Percentiles rank a stretch among this genome's conserved stretches.
These are phyloP conservation scores for Phellopilus nigrolimitatus DNA, from an alignment of 1,284 basidiomycete genomes.

Conservation along the genomic window DNA sequence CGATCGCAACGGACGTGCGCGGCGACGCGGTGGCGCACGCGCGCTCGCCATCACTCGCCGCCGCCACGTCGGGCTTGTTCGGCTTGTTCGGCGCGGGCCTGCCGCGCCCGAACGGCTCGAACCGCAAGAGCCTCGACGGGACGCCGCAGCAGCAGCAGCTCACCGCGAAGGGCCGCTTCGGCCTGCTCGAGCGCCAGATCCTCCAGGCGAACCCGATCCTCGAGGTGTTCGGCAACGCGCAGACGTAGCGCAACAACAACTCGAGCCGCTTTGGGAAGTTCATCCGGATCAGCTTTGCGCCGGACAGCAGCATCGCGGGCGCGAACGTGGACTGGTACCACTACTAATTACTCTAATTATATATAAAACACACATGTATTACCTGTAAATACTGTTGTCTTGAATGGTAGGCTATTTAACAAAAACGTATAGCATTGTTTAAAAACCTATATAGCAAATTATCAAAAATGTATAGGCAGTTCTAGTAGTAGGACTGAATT, in stretches of 20 bases:
- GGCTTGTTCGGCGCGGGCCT: slow-evolving; percentile 23
- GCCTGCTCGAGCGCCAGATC: slow-evolving; percentile 93
- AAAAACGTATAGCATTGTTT: too few species aligned
- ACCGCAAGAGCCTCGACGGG: slow-evolving; percentile 17
- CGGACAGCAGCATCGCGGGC: slow-evolving; percentile 92
- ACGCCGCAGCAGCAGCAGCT: slow-evolving; percentile 41
- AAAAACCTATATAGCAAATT: too few species aligned
- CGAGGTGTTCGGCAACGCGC: slow-evolving; percentile 98
- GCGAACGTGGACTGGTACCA: slow-evolving; percentile 99
- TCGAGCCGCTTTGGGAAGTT: slow-evolving; percentile 99
- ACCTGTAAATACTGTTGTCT: too few species aligned
- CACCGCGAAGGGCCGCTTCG: slow-evolving; percentile 66
- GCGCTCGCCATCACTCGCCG: slow-evolving; percentile 49
- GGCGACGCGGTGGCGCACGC: slow-evolving; percentile 64
- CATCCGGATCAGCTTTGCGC: slow-evolving; percentile 92
- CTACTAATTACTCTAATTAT: too few species aligned
- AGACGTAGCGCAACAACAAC: slow-evolving; percentile 98
- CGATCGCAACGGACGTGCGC: slow-evolving; percentile 85
- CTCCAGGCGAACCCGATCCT: slow-evolving; percentile 97
- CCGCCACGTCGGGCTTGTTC: slow-evolving; percentile 36
- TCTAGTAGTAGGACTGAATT: too few species aligned
- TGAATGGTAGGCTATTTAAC: too few species aligned
- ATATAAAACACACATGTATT: too few species aligned
- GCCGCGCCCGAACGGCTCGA: slow-evolving; percentile 24
- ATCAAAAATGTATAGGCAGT: too few species aligned